phyloP scores from a whole-genome alignment of 2,329 filamentous ascomycete genomes.

The Trichoderma gracile region DNA sequence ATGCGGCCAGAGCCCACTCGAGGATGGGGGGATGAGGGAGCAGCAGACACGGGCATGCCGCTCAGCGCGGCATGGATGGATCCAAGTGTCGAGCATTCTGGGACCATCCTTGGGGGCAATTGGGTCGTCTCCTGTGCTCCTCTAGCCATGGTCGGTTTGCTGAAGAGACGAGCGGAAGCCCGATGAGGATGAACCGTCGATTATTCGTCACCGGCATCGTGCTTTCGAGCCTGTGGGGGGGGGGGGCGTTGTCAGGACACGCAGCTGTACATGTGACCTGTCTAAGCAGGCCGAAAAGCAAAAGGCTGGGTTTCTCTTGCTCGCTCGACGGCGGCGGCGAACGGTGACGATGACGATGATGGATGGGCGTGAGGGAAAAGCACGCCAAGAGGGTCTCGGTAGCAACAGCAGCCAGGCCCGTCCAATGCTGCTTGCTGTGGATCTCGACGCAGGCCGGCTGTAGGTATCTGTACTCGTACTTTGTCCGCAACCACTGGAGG shows the following conservation, averaged over 20 bases:
- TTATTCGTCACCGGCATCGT: slow-evolving; percentile 4
- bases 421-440: not conserved
- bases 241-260: too few species aligned
- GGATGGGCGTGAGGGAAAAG: too few species aligned
- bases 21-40: not conserved
- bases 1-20: slow-evolving; percentile 15
- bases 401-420: not conserved
- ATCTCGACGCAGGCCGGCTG: not conserved
- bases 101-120: not conserved
- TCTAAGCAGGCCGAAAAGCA: too few species aligned
- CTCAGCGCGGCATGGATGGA: slow-evolving; percentile 19
- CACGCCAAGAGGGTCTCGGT: not conserved
- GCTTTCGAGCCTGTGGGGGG: too few species aligned
- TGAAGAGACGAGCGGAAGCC: not conserved
- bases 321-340: too few species aligned
- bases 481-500: too few species aligned
- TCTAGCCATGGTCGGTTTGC: not conserved
- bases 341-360: too few species aligned
- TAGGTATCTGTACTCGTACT: too few species aligned
- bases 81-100: slow-evolving; percentile 12
- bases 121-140: not conserved
- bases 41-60: slow-evolving; percentile 12
- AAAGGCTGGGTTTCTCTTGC: too few species aligned
- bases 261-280: too few species aligned
- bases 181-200: slow-evolving; percentile 6